These are phyloP conservation scores for Trichophyton mentagrophytes DNA, from an alignment of 2,329 filamentous ascomycete genomes.

Conservation along the genomic window DNA sequence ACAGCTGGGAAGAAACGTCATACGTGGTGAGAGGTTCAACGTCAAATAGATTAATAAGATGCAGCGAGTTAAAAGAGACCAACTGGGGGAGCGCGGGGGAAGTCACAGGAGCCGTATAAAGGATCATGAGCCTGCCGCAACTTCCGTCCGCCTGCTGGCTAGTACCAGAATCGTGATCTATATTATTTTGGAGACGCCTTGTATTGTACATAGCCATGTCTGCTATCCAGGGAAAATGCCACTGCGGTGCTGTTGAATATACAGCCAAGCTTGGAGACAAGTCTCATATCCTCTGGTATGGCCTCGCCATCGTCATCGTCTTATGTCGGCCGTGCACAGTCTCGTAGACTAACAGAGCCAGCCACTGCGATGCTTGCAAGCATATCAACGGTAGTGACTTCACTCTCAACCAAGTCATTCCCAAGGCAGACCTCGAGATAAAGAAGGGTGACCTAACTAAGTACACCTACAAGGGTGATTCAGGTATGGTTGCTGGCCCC, in stretches of 20 bases:
- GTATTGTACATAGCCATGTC: constrained; percentile 24
- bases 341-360: constrained; percentile 14
- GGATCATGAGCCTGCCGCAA: neutral
- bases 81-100: neutral
- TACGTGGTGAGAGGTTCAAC: neutral
- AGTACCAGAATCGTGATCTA: no score
- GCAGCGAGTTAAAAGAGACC: neutral
- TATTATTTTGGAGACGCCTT: no score
- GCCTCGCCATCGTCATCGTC: neutral
- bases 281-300: constrained; percentile 29
- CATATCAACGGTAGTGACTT: constrained; percentile 38
- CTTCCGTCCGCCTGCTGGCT: neutral
- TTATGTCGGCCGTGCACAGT: no score
- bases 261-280: constrained; percentile 37
- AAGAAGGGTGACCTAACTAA: constrained; percentile 39
- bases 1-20: neutral
- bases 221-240: constrained; percentile 40
- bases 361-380: constrained; percentile 49
- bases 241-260: constrained; percentile 44
- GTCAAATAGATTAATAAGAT: neutral
- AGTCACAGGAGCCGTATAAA: neutral
- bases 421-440: constrained; percentile 38
- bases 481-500: constrained; percentile 26
- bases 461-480: constrained; percentile 46
- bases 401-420: constrained; percentile 45